Percentiles rank a stretch among this genome's conserved stretches.
Conservation (phyloP, 352 stramenopile species). For the Phytophthora rubi region DNA sequence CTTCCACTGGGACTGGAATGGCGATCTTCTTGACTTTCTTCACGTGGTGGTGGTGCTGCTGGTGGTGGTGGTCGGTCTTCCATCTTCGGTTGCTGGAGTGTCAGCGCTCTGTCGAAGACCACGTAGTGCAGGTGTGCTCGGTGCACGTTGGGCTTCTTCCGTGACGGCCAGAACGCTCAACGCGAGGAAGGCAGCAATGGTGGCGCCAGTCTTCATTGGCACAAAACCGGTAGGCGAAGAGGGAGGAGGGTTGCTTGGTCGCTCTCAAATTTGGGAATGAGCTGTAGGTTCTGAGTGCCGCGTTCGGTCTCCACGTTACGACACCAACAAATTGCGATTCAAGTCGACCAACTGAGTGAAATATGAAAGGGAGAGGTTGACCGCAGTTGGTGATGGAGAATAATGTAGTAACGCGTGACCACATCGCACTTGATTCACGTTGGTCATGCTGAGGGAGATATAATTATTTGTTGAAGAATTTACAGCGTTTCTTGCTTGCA, state of each 20-base stretch:
- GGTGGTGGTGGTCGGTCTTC: constrained; percentile 6
- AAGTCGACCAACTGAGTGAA: too few relatives aligned
- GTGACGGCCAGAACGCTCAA: constrained; percentile 20
- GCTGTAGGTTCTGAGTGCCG: not conserved
- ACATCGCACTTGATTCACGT: too few relatives aligned
- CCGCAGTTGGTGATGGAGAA: too few relatives aligned
- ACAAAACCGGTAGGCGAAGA: not conserved
- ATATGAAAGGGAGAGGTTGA: too few relatives aligned
- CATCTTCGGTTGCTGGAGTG: constrained; percentile 10
- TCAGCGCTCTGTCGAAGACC: constrained; percentile 14
- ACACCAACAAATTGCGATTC: too few relatives aligned
- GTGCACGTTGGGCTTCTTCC: constrained; percentile 5
- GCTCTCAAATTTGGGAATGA: constrained; percentile 3
- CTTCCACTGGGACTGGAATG: constrained; percentile 35
- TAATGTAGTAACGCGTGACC: too few relatives aligned
- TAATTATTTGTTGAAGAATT: too few relatives aligned
- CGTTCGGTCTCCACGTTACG: too few relatives aligned
- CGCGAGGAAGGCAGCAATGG: constrained; percentile 16
- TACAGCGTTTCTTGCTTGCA: too few relatives aligned
- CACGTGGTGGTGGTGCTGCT: constrained; percentile 20
- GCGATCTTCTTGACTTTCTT: constrained; percentile 48
- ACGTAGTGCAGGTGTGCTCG: constrained; percentile 11
- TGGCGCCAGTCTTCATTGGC: constrained; percentile 23
- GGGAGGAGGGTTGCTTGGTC: not conserved
- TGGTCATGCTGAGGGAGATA: too few relatives aligned